A percentile compares a stretch with the other conserved stretches of the same genome.
Conservation (phyloP, 192 early-diverging fungal species). For the Phlyctochytrium bullatum region DNA sequence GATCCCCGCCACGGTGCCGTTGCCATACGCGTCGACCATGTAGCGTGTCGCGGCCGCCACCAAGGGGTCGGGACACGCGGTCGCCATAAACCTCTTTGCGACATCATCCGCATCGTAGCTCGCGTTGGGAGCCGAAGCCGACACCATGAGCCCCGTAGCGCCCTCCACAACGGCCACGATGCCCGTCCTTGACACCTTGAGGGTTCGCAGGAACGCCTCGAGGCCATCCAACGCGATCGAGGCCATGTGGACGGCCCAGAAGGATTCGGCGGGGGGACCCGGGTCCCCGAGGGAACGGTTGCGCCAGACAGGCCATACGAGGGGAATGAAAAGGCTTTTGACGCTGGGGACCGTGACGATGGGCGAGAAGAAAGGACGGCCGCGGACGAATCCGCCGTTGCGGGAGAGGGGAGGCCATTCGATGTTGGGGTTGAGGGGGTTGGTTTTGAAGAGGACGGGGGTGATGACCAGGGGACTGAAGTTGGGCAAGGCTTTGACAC, state of each 20-base stretch:
- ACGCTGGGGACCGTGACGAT: neutral
- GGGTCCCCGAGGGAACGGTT: neutral
- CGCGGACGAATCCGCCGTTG: neutral
- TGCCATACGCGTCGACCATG: neutral
- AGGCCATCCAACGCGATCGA: neutral
- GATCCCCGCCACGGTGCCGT: neutral
- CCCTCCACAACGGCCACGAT: constrained; percentile 6
- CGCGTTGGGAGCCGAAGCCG: neutral
- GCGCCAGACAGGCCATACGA: constrained; percentile 4
- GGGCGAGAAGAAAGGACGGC: neutral
- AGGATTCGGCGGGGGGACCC: neutral
- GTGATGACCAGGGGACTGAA: too few species aligned
- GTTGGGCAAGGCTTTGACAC: too few species aligned
- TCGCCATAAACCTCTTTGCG: neutral
- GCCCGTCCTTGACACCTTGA: neutral
- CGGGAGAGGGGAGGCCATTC: neutral
- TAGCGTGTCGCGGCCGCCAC: neutral
- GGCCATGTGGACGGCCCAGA: constrained; percentile 1
- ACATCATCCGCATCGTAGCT: neutral
- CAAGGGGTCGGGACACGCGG: neutral
- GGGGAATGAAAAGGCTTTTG: constrained; percentile 1
- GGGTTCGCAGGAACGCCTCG: neutral
- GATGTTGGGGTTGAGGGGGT: neutral
- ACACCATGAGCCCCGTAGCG: constrained; percentile 3
- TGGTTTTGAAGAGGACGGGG: too few species aligned